These are phyloP conservation scores for Boletus vermiculosoides DNA, from an alignment of 768 basidiomycete genomes.

Conservation along the genomic window DNA sequence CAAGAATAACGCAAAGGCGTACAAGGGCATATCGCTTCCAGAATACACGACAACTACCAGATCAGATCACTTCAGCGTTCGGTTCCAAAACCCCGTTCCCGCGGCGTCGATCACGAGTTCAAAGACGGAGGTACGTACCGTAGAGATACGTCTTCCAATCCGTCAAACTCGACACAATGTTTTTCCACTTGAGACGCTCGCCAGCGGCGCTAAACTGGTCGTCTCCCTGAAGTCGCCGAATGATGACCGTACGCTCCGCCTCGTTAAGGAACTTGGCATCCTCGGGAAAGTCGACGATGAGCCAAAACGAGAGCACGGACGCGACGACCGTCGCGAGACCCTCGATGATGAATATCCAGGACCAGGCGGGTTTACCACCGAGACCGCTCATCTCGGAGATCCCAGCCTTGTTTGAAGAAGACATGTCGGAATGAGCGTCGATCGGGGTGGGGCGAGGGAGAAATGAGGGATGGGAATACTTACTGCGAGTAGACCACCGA, in stretches of 20 bases:
- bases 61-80: not conserved
- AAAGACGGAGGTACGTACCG: slow-evolving; percentile 5
- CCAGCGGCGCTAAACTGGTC: slow-evolving; percentile 74
- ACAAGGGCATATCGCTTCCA: slow-evolving; percentile 64
- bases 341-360: slow-evolving; percentile 79
- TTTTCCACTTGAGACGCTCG: slow-evolving; percentile 55
- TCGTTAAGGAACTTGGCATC: slow-evolving; percentile 76
- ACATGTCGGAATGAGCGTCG: not conserved
- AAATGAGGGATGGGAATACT: slow-evolving; percentile 5
- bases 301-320: slow-evolving; percentile 64
- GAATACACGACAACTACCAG: slow-evolving; percentile 53
- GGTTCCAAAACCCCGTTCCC: not conserved
- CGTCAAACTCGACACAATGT: slow-evolving; percentile 55
- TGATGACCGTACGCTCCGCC: slow-evolving; percentile 62
- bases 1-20: slow-evolving; percentile 75
- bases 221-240: slow-evolving; percentile 64
- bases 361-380: slow-evolving; percentile 61
- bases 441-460: not conserved
- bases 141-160: slow-evolving; percentile 74
- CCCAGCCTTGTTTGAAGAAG: slow-evolving; percentile 38
- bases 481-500: slow-evolving; percentile 73
- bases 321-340: slow-evolving; percentile 69
- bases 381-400: slow-evolving; percentile 73
- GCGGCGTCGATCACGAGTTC: too few relatives aligned
- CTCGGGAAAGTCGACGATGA: slow-evolving; percentile 83